phyloP scores from a whole-genome alignment of 306 rosid species.

The Datisca glomerata region DNA sequence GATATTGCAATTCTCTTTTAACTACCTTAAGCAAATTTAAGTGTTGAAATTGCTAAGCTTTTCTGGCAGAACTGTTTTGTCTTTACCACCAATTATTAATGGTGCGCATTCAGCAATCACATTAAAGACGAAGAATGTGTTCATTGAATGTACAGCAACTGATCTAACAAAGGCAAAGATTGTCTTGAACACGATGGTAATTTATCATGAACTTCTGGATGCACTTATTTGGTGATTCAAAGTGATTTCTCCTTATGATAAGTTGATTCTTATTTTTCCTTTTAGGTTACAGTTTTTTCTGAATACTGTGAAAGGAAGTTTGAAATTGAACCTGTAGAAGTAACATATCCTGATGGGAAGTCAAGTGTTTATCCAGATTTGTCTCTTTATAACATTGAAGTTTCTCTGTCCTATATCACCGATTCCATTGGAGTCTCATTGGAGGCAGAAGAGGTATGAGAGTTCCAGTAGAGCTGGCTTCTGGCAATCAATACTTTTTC shows the following conservation, averaged over 20 bases:
- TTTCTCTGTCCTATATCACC: slow-evolving; percentile 60
- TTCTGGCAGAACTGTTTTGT: slow-evolving; percentile 65
- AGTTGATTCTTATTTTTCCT: slow-evolving; percentile 15
- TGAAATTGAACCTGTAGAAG: slow-evolving; percentile 89
- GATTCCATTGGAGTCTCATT: slow-evolving; percentile 61
- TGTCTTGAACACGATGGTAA: slow-evolving; percentile 86
- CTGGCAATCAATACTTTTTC: too few relatives aligned
- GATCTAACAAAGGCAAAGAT: slow-evolving; percentile 91
- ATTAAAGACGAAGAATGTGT: slow-evolving; percentile 70
- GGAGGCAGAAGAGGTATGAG: slow-evolving; percentile 61
- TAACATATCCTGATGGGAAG: slow-evolving; percentile 59
- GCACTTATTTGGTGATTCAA: slow-evolving; percentile 9
- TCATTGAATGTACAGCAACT: slow-evolving; percentile 94
- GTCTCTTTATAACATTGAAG: slow-evolving; percentile 75
- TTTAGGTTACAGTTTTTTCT: slow-evolving; percentile 70
- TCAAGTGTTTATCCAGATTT: slow-evolving; percentile 68
- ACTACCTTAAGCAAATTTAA: slow-evolving; percentile 1
- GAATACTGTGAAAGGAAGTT: slow-evolving; percentile 57
- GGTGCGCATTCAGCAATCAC: slow-evolving; percentile 92
- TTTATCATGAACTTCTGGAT: slow-evolving; percentile 8
- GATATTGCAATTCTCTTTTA: too few relatives aligned
- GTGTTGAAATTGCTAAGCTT: background rate
- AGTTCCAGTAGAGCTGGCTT: background rate
- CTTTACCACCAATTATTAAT: slow-evolving; percentile 89
- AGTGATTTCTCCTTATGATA: slow-evolving; percentile 10